Conservation (phyloP, 2,329 filamentous ascomycete species). For the Grosmannia serpens region DNA sequence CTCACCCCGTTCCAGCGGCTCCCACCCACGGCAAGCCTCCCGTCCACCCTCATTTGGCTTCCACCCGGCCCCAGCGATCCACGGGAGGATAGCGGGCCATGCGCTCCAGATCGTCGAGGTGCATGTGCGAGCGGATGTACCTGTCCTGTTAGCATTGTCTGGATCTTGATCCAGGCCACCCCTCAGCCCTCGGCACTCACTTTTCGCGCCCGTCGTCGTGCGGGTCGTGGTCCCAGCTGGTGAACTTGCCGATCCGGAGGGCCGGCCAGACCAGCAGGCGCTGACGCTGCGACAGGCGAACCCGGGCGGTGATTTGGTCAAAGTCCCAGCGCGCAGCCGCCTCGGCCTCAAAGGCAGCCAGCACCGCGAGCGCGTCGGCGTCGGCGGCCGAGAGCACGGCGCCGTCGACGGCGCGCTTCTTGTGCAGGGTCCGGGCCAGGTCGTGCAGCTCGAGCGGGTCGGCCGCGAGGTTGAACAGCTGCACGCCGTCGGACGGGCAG, state of each 20-base stretch:
- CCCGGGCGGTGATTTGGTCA: conserved; percentile 60
- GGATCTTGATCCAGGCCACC: background rate
- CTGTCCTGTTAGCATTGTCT: conserved; percentile 25
- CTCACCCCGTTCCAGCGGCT: background rate
- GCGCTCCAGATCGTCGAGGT: conserved; percentile 69
- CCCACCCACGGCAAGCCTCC: background rate
- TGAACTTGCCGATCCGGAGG: conserved; percentile 62
- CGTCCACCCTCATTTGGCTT: conserved; percentile 9
- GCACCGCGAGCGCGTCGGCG: conserved; percentile 27
- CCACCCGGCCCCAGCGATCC: conserved; percentile 40
- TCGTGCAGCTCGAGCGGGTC: conserved; percentile 74
- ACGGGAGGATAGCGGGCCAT: conserved; percentile 61
- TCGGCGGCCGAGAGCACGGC: background rate
- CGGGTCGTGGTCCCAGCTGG: conserved; percentile 79
- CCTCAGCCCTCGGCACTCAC: conserved; percentile 25
- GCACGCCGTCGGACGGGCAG: conserved; percentile 71
- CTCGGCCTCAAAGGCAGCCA: conserved; percentile 62
- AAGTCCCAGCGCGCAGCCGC: conserved; percentile 72
- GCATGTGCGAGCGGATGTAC: conserved; percentile 76
- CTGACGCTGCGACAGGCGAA: conserved; percentile 66
- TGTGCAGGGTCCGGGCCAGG: conserved; percentile 38
- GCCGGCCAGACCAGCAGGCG: conserved; percentile 71
- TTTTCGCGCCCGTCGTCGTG: conserved; percentile 56
- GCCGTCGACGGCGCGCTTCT: conserved; percentile 16
- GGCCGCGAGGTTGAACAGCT: conserved; percentile 66